phyloP scores from a whole-genome alignment of 1,284 basidiomycete genomes.

The Cutaneotrichosporon dermatis region DNA sequence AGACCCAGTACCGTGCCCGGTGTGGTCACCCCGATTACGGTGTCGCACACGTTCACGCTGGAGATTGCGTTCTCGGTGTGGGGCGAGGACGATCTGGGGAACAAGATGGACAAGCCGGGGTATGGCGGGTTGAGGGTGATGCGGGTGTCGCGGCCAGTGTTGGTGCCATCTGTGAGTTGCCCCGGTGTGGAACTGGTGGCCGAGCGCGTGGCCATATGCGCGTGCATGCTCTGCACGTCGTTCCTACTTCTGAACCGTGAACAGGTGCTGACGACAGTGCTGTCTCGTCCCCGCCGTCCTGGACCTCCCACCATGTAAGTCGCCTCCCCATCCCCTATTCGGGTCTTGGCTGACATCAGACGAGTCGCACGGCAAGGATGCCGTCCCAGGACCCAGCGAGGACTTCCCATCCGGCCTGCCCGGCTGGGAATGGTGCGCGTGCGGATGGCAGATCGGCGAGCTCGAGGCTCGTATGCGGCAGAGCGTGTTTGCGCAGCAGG shows the following conservation, averaged over 20 bases:
- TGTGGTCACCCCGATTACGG: slow-evolving; percentile 41
- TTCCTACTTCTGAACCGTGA: neutral
- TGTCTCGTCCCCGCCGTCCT: slow-evolving; percentile 9
- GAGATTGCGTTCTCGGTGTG: slow-evolving; percentile 45
- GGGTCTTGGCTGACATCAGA: neutral
- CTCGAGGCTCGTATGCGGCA: slow-evolving; percentile 25
- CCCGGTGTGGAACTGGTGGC: too few species aligned
- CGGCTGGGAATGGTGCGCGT: slow-evolving; percentile 27
- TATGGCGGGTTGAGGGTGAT: slow-evolving; percentile 40
- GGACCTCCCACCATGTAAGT: slow-evolving; percentile 3
- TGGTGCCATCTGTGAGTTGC: slow-evolving; percentile 36
- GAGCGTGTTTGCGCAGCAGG: neutral
- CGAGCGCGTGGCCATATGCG: too few species aligned
- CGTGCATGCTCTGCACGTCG: neutral
- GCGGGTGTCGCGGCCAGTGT: slow-evolving; percentile 32
- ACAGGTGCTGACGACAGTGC: neutral
- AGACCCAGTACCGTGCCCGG: slow-evolving; percentile 32
- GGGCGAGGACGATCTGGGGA: slow-evolving; percentile 28
- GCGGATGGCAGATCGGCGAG: slow-evolving; percentile 30
- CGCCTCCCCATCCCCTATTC: neutral
- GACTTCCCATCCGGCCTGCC: neutral
- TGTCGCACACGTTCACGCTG: slow-evolving; percentile 36
- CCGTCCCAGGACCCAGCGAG: neutral
- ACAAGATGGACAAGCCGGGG: slow-evolving; percentile 21
- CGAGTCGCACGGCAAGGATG: slow-evolving; percentile 5